phyloP scores from a whole-genome alignment of 139 green algal genomes.

The Volvox reticuliferus region DNA sequence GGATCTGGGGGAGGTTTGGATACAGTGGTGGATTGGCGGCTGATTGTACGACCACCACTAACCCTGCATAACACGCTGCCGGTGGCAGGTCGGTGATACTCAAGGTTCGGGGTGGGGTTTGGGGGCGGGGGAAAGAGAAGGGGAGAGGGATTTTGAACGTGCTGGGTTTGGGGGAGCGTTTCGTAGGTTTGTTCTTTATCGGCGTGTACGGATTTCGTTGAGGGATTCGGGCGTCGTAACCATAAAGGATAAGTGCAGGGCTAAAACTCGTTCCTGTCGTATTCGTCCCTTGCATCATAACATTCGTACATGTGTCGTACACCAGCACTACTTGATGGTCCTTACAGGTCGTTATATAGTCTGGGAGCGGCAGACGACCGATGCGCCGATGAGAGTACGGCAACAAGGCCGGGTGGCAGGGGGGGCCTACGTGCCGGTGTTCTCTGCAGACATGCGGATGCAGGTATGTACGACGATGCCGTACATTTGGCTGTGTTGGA shows the following conservation, averaged over 20 bases:
- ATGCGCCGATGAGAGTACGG: constrained; percentile 50
- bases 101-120: background rate
- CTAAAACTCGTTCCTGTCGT: no score
- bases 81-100: constrained; percentile 45
- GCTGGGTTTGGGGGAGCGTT: no score
- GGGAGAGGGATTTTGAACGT: background rate
- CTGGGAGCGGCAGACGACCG: constrained; percentile 67
- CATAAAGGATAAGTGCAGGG: no score
- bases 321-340: background rate
- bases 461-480: constrained; percentile 50
- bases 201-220: no score
- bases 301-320: background rate
- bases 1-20: background rate
- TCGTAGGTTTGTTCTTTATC: no score
- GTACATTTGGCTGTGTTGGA: no score
- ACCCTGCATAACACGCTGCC: constrained; percentile 86
- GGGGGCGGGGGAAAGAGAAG: background rate
- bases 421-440: constrained; percentile 57
- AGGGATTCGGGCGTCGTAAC: no score
- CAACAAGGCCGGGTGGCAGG: constrained; percentile 65
- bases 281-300: no score
- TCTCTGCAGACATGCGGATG: constrained; percentile 76
- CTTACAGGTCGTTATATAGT: constrained; percentile 60
- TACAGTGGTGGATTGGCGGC: constrained; percentile 78
- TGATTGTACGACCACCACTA: constrained; percentile 80